phyloP scores from a whole-genome alignment of 805 yeast species.

The Kazachstania viticola region DNA sequence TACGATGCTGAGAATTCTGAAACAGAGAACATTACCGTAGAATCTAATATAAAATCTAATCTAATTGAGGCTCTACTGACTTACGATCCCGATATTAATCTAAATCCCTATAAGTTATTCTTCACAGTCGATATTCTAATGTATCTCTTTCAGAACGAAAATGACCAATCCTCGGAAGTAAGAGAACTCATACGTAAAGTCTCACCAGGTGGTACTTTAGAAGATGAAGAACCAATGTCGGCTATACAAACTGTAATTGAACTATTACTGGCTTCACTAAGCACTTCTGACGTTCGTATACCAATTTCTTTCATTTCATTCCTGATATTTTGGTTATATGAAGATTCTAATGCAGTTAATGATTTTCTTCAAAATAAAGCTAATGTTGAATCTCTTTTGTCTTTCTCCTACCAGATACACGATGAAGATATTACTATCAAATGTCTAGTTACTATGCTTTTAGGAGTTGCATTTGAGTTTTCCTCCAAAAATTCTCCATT shows the following conservation, averaged over 20 bases:
- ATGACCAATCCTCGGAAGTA: conserved; percentile 38
- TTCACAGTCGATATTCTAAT: conserved; percentile 62
- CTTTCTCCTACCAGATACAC: conserved; percentile 44
- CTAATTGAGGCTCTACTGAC: conserved; percentile 62
- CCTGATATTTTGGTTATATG: conserved; percentile 65
- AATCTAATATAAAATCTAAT: conserved; percentile 31
- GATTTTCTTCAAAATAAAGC: conserved; percentile 63
- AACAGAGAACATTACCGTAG: conserved; percentile 11
- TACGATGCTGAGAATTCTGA: background rate
- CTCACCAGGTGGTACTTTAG: conserved; percentile 37
- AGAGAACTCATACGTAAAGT: conserved; percentile 38
- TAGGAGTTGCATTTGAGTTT: conserved; percentile 78
- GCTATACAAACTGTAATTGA: conserved; percentile 72
- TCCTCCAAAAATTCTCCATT: conserved; percentile 47
- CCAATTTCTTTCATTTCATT: conserved; percentile 70
- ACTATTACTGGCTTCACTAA: conserved; percentile 52
- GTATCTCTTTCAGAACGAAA: conserved; percentile 34
- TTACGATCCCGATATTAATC: conserved; percentile 55
- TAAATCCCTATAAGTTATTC: conserved; percentile 85
- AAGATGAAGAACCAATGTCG: conserved; percentile 46
- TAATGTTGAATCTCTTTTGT: conserved; percentile 52
- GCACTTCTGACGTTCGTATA: conserved; percentile 57
- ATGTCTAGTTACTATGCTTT: conserved; percentile 57
- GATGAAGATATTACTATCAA: conserved; percentile 49
- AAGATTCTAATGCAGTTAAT: conserved; percentile 61